Evolutionary conservation across 768 basidiomycete species (phyloP).

Genomic region (Leccinum longicurvipes): DNA sequence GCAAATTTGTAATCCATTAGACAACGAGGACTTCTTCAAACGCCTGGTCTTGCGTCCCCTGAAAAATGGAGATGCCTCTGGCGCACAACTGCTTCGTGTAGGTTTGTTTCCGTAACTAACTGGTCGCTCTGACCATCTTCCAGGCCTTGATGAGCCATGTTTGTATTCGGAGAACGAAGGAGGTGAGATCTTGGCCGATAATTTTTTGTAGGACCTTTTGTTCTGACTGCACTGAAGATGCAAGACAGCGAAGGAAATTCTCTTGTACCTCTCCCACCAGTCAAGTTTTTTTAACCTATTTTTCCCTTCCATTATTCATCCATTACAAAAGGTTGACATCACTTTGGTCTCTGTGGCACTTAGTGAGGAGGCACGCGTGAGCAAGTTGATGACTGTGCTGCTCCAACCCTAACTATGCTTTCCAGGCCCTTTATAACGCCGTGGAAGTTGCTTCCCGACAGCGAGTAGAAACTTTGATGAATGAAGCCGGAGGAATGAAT

Average conservation of each 20-base stretch:
- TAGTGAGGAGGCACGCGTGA: constrained; percentile 59
- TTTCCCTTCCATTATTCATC: constrained; percentile 2
- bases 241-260: constrained; percentile 73
- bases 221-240: constrained; percentile 52
- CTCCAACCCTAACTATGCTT: constrained; percentile 2
- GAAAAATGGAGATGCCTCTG: constrained; percentile 61
- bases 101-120: constrained; percentile 13
- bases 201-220: not conserved
- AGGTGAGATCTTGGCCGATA: constrained; percentile 39
- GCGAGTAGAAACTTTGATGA: constrained; percentile 57
- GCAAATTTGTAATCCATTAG: constrained; percentile 79
- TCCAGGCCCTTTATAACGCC: constrained; percentile 63
- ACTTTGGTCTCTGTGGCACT: constrained; percentile 70
- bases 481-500: constrained; percentile 34
- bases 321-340: constrained; percentile 60
- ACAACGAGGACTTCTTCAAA: constrained; percentile 81
- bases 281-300: constrained; percentile 22
- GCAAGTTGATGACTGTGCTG: constrained; percentile 9
- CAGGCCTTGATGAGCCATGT: constrained; percentile 75
- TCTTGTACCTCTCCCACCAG: constrained; percentile 74
- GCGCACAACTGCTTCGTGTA: constrained; percentile 70
- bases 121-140: constrained; percentile 5
- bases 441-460: constrained; percentile 62
- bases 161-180: constrained; percentile 82
- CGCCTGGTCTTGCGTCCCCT: constrained; percentile 75